Evolutionary conservation across 2,329 filamentous ascomycete genomes (phyloP).

Genomic region (Trichoderma sp.): DNA sequence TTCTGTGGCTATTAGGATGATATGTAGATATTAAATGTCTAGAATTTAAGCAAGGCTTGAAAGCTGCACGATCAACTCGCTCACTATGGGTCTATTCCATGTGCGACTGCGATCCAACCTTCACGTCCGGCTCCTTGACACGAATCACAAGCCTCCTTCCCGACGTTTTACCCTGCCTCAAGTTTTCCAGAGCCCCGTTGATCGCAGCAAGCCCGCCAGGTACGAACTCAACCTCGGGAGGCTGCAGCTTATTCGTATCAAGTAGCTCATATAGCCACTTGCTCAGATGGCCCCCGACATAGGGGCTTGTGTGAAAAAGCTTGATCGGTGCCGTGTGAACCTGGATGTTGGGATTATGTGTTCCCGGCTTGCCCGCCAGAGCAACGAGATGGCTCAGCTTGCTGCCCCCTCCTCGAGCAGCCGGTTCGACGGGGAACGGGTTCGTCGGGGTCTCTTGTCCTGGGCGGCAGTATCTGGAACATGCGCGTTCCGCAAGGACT

Average conservation of each 20-base stretch:
- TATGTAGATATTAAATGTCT: no score
- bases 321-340: constrained; percentile 22
- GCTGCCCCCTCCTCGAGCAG: constrained; percentile 20
- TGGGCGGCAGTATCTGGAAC: constrained; percentile 24
- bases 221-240: constrained; percentile 12
- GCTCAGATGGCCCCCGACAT: constrained; percentile 20
- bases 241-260: constrained; percentile 3
- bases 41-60: not conserved
- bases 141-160: constrained; percentile 21
- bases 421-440: not conserved
- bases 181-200: constrained; percentile 14
- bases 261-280: constrained; percentile 26
- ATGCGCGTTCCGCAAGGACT: constrained; percentile 25
- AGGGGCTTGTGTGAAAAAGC: constrained; percentile 23
- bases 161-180: constrained; percentile 15
- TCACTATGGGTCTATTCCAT: not conserved
- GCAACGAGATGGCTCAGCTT: constrained; percentile 25
- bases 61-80: not conserved
- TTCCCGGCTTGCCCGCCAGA: not conserved
- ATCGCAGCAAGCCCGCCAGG: constrained; percentile 17
- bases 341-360: constrained; percentile 10
- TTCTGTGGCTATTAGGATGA: no score
- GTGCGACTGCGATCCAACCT: not conserved
- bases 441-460: constrained; percentile 22
- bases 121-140: constrained; percentile 16